Evolutionary conservation across 1,284 basidiomycete species (phyloP).

Genomic region (Tilletia setariae): DNA sequence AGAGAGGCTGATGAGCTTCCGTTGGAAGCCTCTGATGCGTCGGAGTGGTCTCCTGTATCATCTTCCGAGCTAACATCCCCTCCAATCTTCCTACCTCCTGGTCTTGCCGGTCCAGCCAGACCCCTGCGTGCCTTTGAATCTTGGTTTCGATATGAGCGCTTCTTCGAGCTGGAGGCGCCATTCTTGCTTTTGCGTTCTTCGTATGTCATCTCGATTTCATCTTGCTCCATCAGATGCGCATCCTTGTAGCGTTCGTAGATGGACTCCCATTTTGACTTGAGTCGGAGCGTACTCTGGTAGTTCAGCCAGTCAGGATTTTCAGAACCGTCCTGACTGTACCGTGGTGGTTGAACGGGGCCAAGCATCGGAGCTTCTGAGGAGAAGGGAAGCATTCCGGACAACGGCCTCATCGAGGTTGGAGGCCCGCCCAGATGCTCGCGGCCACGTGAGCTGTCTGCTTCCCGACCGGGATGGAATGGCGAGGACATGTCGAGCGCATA

Average conservation of each 20-base stretch:
- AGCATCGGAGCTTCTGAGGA: not conserved
- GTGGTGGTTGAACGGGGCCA: constrained; percentile 14
- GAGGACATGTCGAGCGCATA: no score
- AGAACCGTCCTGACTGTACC: constrained; percentile 41
- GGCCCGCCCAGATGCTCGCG: no score
- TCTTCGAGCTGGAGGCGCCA: not conserved
- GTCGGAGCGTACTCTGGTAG: constrained; percentile 41
- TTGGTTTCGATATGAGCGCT: not conserved
- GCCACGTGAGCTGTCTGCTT: no score
- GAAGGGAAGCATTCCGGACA: not conserved
- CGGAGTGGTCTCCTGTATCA: constrained; percentile 23
- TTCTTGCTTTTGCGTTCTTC: no score
- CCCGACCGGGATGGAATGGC: no score
- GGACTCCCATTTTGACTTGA: constrained; percentile 47
- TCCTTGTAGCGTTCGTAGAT: constrained; percentile 49
- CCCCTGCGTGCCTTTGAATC: not conserved
- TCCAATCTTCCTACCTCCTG: not conserved
- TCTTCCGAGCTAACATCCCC: constrained; percentile 30
- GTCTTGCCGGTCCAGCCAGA: not conserved
- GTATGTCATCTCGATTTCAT: constrained; percentile 38
- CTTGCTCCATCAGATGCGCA: constrained; percentile 47
- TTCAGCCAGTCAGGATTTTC: constrained; percentile 42
- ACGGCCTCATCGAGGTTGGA: no score
- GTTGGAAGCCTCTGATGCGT: not conserved
- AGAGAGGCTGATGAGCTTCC: not conserved